Evolutionary conservation across 2,329 filamentous ascomycete species (phyloP), one percentile per base, ranked within the genome.

Genomic region (Penicillium sp.): DNA sequence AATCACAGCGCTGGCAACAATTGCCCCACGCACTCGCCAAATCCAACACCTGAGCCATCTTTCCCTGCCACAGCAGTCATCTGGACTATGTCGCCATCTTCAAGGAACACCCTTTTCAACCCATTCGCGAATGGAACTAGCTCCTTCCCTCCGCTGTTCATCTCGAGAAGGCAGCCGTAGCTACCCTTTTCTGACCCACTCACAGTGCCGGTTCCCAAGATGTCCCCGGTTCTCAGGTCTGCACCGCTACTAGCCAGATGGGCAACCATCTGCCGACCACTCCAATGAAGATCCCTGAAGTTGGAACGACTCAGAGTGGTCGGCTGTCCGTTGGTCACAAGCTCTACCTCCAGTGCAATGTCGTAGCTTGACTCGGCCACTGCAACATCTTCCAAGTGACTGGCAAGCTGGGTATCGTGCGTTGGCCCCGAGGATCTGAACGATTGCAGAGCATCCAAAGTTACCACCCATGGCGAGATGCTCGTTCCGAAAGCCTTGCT

Each of bases 401-500:
- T 46, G 16, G 60, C 54, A 4, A 64, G 31, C 1, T 45, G 11
- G 11, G 47, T 54, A 27, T 57, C 52, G 10, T 56, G 57, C 36
- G 59, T 60, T 5, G 62, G 60, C n/a, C 55, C 63, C 0, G 50
- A 24, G 2, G 43, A 43, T 40, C 51, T 58, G 53, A 65, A 70
- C 11, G 63, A 61, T n/a, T 58, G 70, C n/a, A 88, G 65, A 0
- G 85, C 84, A 34, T 86, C 83, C 1, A 83, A 71, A 0, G 83
- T 84, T 3, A 87, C 68, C 11, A 87, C 72, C 85, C 85, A 88
- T 0, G 85, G 83, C 0, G 81, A 83, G 21, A 88, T 81, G 0
- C 77, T 79, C 0, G 83, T 87, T 6, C 77, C 79, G 41, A 86
- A 85, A 31, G 78, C 81, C 66, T 88, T 88, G 2, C 79, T 78